Evolutionary conservation across 495 filamentous ascomycete species (phyloP).

Genomic region (Lindgomyces ingoldianus): DNA sequence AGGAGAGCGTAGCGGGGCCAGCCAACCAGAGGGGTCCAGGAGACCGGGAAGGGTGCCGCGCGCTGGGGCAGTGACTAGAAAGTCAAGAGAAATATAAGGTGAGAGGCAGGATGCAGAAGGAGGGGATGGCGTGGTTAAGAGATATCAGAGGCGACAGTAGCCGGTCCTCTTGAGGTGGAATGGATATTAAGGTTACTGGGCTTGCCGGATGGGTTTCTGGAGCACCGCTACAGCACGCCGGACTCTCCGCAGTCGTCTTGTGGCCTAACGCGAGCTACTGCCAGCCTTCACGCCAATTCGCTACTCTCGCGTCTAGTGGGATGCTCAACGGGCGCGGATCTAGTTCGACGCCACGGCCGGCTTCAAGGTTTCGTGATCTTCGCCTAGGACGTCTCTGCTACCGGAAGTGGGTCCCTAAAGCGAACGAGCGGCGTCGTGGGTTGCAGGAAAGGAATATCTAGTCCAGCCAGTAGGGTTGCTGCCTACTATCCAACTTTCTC

Average conservation of each 20-base stretch:
- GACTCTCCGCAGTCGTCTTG: constrained; percentile 25
- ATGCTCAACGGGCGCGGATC: constrained; percentile 29
- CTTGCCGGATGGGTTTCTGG: neutral
- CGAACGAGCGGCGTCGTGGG: constrained; percentile 7
- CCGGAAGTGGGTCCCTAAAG: constrained; percentile 4
- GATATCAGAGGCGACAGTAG: neutral
- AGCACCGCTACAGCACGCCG: constrained; percentile 3
- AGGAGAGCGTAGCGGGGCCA: neutral
- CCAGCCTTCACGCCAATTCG: constrained; percentile 6
- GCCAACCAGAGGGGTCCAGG: neutral
- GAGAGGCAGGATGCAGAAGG: neutral
- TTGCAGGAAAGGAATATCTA: constrained; percentile 13
- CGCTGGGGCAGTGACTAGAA: neutral
- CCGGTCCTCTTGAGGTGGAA: neutral
- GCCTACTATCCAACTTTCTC: neutral
- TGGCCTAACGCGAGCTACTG: constrained; percentile 16
- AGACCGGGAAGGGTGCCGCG: neutral
- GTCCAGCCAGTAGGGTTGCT: constrained; percentile 17
- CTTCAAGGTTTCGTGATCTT: constrained; percentile 13
- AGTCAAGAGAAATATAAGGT: neutral
- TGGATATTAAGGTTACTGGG: neutral
- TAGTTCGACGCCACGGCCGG: constrained; percentile 23
- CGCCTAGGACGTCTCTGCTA: constrained; percentile 14
- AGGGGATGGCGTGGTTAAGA: neutral
- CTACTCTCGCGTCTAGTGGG: constrained; percentile 7